phyloP scores from a whole-genome alignment of 805 yeast species.

The Kodamaea kaohsiungensis region DNA sequence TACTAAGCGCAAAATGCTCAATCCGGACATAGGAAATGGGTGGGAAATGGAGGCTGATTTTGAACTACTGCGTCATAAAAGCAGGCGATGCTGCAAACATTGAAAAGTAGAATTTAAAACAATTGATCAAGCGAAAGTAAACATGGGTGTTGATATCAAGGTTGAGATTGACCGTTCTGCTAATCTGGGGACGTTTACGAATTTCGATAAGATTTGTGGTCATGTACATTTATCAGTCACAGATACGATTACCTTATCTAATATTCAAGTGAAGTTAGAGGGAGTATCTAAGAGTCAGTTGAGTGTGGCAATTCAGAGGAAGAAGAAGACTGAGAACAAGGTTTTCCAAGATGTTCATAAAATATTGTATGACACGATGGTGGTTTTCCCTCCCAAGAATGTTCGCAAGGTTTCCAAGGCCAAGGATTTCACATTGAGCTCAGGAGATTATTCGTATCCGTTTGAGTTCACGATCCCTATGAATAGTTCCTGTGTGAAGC shows the following conservation, averaged over 20 bases:
- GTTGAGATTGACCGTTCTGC: slow-evolving; percentile 34
- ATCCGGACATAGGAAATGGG: too few species aligned
- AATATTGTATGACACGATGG: slow-evolving; percentile 48
- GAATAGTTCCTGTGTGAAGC: slow-evolving; percentile 40
- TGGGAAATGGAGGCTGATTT: too few species aligned
- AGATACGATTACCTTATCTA: slow-evolving; percentile 43
- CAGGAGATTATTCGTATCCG: slow-evolving; percentile 53
- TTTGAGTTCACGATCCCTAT: slow-evolving; percentile 49
- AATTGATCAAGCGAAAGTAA: too few species aligned
- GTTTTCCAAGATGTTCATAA: slow-evolving; percentile 42
- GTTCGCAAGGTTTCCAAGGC: slow-evolving; percentile 44
- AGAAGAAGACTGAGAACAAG: slow-evolving; percentile 11
- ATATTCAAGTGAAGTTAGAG: slow-evolving; percentile 53
- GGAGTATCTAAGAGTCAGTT: slow-evolving; percentile 47
- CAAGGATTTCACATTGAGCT: slow-evolving; percentile 47
- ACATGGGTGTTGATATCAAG: slow-evolving; percentile 21
- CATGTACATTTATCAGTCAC: slow-evolving; percentile 38
- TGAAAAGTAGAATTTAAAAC: neutral
- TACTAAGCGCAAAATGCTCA: too few species aligned
- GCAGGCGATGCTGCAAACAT: neutral
- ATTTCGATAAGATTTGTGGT: slow-evolving; percentile 46
- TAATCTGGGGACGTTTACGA: slow-evolving; percentile 47
- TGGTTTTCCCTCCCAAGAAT: slow-evolving; percentile 55
- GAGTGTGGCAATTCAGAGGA: slow-evolving; percentile 23
- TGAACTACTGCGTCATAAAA: too few species aligned